These are phyloP conservation scores for Schizophyllum amplum DNA, from an alignment of 1,284 basidiomycete genomes.

Conservation along the genomic window DNA sequence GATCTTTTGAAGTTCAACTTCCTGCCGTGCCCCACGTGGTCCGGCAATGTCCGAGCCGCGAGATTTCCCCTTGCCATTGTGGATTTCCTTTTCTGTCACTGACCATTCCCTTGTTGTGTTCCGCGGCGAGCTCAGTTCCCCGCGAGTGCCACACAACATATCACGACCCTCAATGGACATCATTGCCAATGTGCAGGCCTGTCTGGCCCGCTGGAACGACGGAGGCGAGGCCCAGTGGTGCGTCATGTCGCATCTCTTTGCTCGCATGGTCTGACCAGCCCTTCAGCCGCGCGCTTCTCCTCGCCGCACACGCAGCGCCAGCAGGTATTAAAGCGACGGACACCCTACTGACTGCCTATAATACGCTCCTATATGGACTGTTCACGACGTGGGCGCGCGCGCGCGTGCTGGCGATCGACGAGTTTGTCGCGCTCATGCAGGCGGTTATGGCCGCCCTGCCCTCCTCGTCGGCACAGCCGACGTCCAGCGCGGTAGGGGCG, in stretches of 20 bases:
- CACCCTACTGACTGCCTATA: slow-evolving; percentile 53
- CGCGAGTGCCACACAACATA: background rate
- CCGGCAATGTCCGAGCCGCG: too few species aligned
- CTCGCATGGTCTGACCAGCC: slow-evolving; percentile 6
- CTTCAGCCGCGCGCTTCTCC: slow-evolving; percentile 15
- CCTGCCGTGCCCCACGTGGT: too few species aligned
- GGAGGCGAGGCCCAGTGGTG: slow-evolving; percentile 59
- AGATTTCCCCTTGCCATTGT: background rate
- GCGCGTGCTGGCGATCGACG: slow-evolving; percentile 34
- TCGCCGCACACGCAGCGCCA: slow-evolving; percentile 42
- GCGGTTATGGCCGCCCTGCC: slow-evolving; percentile 54
- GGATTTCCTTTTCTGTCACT: background rate
- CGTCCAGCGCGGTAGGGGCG: slow-evolving; percentile 48
- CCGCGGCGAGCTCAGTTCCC: background rate
- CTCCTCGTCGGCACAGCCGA: slow-evolving; percentile 48
- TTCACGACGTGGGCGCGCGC: slow-evolving; percentile 47
- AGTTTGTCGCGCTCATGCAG: slow-evolving; percentile 54
- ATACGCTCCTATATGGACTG: slow-evolving; percentile 53
- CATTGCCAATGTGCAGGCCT: slow-evolving; percentile 36
- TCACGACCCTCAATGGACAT: slow-evolving; percentile 36
- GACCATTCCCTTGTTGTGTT: background rate
- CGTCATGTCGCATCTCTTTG: slow-evolving; percentile 16
- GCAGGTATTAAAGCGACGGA: slow-evolving; percentile 43
- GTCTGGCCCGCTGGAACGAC: slow-evolving; percentile 42
- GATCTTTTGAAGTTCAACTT: too few species aligned